Evolutionary conservation across 441 rosid genomes (phyloP).

Genomic region (Erodium chrysanthum): DNA sequence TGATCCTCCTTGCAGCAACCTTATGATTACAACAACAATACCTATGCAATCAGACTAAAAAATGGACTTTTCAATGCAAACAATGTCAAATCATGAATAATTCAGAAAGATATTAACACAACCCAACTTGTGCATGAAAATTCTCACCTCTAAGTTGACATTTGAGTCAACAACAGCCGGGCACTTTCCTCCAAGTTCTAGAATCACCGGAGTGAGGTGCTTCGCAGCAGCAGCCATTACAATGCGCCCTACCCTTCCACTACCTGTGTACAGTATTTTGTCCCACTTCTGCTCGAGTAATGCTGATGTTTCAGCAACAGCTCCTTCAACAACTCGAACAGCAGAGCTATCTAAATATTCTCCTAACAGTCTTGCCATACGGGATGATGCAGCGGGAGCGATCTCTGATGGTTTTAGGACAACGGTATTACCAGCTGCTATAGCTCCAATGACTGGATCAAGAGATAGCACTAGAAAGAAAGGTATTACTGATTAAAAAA

Average conservation of each 20-base stretch:
- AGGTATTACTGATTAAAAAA: too few relatives aligned
- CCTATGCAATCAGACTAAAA: neutral
- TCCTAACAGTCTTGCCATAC: slow-evolving; percentile 33
- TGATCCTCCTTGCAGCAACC: slow-evolving; percentile 47
- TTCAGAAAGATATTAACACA: neutral
- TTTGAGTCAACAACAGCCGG: slow-evolving; percentile 56
- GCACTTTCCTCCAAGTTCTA: slow-evolving; percentile 70
- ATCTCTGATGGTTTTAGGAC: slow-evolving; percentile 64
- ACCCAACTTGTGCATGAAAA: neutral
- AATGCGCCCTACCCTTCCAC: slow-evolving; percentile 46
- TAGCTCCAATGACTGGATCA: slow-evolving; percentile 63
- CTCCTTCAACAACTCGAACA: slow-evolving; percentile 48
- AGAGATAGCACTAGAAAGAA: slow-evolving; percentile 44
- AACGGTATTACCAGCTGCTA: slow-evolving; percentile 63
- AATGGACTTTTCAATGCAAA: neutral
- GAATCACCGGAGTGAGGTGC: slow-evolving; percentile 53
- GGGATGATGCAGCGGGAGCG: slow-evolving; percentile 49
- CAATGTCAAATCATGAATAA: neutral
- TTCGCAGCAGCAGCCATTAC: slow-evolving; percentile 62
- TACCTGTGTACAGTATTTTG: slow-evolving; percentile 61
- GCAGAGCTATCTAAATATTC: slow-evolving; percentile 39
- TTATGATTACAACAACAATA: slow-evolving; percentile 12
- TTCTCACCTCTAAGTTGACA: slow-evolving; percentile 39
- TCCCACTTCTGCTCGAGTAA: slow-evolving; percentile 60
- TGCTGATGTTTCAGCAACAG: slow-evolving; percentile 44